A percentile compares a stretch with the other conserved stretches of the same genome.
Conservation (phyloP, 306 rosid species). For the Quercus agrifolia region DNA sequence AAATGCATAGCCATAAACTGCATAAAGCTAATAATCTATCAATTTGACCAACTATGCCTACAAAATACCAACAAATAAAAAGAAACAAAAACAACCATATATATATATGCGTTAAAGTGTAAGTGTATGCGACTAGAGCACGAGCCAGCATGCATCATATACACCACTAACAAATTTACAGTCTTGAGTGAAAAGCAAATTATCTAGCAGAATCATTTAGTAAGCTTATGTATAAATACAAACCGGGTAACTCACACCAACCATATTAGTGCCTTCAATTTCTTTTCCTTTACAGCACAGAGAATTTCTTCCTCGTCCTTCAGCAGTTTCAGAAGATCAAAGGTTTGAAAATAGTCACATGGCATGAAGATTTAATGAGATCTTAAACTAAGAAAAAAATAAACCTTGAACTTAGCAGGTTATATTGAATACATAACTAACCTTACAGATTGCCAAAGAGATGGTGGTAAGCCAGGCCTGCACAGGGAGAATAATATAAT, state of each 20-base stretch:
- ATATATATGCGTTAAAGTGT: not conserved
- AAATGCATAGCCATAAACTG: not conserved
- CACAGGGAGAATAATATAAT: constrained; percentile 2
- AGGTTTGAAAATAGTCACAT: constrained; percentile 45
- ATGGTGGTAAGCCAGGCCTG: constrained; percentile 90
- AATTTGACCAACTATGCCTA: not conserved
- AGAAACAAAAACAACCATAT: not conserved
- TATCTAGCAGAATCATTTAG: not conserved
- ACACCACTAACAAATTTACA: not conserved
- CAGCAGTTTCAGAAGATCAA: constrained; percentile 81
- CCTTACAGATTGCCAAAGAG: constrained; percentile 87
- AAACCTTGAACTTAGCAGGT: constrained; percentile 8
- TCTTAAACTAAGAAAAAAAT: not conserved
- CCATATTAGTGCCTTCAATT: constrained; percentile 55
- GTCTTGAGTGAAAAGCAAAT: not conserved
- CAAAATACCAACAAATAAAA: not conserved
- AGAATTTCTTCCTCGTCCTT: constrained; percentile 92
- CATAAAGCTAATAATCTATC: not conserved
- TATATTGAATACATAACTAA: constrained; percentile 29
- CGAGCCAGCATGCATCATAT: not conserved
- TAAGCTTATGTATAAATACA: not conserved
- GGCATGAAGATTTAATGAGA: constrained; percentile 16
- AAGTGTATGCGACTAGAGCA: not conserved
- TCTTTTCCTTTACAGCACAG: constrained; percentile 64
- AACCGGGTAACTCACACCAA: constrained; percentile 3